Base-by-base conservation (phyloP, 345 rosid genomes). In the Geranium brycei region DNA sequence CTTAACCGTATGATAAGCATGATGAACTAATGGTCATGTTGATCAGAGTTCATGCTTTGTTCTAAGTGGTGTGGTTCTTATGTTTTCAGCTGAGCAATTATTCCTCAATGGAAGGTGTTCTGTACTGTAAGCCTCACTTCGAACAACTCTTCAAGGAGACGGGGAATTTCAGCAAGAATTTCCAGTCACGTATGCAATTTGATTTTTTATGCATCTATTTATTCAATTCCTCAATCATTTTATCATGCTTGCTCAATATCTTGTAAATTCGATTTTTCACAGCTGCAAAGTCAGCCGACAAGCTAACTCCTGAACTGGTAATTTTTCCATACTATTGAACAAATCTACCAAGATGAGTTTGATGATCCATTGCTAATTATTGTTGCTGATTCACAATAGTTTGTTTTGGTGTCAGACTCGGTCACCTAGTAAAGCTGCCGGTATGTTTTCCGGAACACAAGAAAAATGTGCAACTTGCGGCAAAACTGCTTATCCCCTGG, bases 91-190 rank as follows among this genome's bases (percentile, higher is more conserved):
- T 88, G 72, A 82, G 97, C 71, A 95, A 86, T 59, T 95, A 88
- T 76, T 88, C 91, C 66, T 95, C 99, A 0, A 95, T 91, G 99
- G 99, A 91, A 77, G 96, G 97, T 72, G 95, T 95, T 57, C 69
- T 95, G 62, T 95, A 95, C 68, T 93, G 99, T 66, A 90, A 83
- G 80, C 99, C 99, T 70, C 99, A 91, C 70, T 93, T 88, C 68
- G 99, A 88, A 81, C 99, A 91, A 74, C 88, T 95, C 61, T 95
- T 95, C 83, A 95, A 88, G 84, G 97, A 91, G 78, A 63, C 89
- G 15, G 95, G 99, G 30, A 95, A 76, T 60, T 95, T 84, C 82
- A 88, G 73, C 86, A 95, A 95, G 82, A 95, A 88, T 69, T 95
- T 95, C 71, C 91, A 84, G 66, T 86, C 97, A 41, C 92, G 97